phyloP scores from a whole-genome alignment of 176 grass and related monocot species.

The Eleusine coracana region DNA sequence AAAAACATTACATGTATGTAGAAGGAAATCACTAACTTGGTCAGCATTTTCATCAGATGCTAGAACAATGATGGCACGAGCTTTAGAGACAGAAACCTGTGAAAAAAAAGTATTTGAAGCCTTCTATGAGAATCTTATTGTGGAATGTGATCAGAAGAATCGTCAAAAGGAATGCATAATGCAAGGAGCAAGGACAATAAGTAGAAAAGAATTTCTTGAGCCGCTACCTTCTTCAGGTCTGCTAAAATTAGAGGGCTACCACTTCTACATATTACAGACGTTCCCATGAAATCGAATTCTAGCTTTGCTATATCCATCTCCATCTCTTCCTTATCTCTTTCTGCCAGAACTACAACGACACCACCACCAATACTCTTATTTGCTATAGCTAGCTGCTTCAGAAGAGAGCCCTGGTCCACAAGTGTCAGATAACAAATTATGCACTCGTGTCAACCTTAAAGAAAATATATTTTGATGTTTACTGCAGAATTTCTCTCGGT shows the following conservation, averaged over 20 bases:
- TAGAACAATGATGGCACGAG: constrained; percentile 94
- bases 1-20: constrained; percentile 15
- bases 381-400: constrained; percentile 97
- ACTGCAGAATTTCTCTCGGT: constrained; percentile 2
- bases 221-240: constrained; percentile 80
- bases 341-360: constrained; percentile 94
- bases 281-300: constrained; percentile 98
- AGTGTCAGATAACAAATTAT: background rate
- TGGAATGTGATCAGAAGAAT: constrained; percentile 25
- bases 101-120: constrained; percentile 4
- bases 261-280: constrained; percentile 96
- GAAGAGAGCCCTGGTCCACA: constrained; percentile 78
- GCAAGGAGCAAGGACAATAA: constrained; percentile 13
- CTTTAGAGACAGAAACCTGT: constrained; percentile 98
- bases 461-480: constrained; percentile 8
- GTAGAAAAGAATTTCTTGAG: background rate
- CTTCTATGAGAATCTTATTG: constrained; percentile 33
- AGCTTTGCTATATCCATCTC: constrained; percentile 96
- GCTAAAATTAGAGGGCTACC: constrained; percentile 95
- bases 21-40: constrained; percentile 71
- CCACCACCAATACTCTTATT: constrained; percentile 99
- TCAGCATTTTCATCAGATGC: constrained; percentile 99
- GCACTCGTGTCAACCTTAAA: background rate
- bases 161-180: background rate
- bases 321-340: constrained; percentile 99